Evolutionary conservation across 108 stramenopile species (phyloP).

Genomic region (Poteriospumella lacustris): DNA sequence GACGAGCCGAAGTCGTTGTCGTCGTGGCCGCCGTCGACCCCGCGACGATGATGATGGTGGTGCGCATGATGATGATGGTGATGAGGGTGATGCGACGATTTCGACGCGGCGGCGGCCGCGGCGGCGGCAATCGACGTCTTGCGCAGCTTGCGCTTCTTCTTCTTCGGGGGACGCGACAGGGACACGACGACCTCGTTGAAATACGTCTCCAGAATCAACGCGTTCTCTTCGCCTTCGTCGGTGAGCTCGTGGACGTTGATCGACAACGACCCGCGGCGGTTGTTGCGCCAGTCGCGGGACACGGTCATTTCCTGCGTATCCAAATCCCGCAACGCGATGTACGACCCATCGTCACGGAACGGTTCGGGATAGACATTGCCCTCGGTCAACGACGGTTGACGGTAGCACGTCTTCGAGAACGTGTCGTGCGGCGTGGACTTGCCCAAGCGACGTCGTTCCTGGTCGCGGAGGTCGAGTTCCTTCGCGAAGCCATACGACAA

Average conservation of each 20-base stretch:
- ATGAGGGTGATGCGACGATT: no score
- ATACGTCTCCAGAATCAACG: not conserved
- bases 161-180: not conserved
- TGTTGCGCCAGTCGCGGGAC: not conserved
- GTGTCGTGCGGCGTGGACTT: not conserved
- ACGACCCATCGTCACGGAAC: not conserved
- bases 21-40: no score
- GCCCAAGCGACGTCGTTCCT: not conserved
- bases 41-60: no score
- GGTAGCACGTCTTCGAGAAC: not conserved
- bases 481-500: not conserved
- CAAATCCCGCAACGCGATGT: not conserved
- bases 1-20: no score
- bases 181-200: not conserved
- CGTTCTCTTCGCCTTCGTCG: not conserved
- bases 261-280: not conserved
- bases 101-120: no score
- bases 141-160: no score
- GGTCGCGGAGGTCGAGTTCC: not conserved
- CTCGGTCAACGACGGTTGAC: constrained; percentile 1
- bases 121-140: no score
- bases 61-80: no score
- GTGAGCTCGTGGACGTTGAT: not conserved
- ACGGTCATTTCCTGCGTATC: not conserved
- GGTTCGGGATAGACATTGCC: not conserved